phyloP scores from a whole-genome alignment of 768 basidiomycete species.

The Russula abietina region DNA sequence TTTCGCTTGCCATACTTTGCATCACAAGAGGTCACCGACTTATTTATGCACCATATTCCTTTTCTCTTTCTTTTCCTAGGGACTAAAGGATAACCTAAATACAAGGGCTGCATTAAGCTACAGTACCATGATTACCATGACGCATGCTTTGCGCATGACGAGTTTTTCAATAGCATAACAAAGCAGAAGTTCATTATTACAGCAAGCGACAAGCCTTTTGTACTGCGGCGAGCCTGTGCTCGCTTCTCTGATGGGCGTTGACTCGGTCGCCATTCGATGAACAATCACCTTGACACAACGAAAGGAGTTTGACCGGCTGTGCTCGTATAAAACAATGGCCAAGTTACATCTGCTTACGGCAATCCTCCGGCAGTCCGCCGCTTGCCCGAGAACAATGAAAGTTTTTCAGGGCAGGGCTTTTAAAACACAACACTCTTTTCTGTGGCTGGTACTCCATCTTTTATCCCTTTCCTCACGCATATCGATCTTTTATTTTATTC shows the following conservation, averaged over 20 bases:
- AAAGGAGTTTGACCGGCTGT: not conserved
- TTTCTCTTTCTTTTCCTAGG: not conserved
- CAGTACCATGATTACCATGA: not conserved
- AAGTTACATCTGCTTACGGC: conserved; percentile 3
- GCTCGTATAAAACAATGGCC: not conserved
- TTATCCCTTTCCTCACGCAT: not conserved
- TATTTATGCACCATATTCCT: not conserved
- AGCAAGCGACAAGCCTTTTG: not conserved
- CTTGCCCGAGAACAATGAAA: not conserved
- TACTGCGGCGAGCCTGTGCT: not conserved
- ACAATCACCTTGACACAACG: conserved; percentile 1
- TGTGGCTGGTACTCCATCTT: not conserved
- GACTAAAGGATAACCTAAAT: not conserved
- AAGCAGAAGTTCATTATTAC: not conserved
- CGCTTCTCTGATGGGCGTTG: not conserved
- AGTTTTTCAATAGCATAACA: too few relatives aligned
- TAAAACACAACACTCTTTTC: not conserved
- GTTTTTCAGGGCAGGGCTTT: not conserved
- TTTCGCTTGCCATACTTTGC: not conserved
- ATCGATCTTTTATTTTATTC: not conserved
- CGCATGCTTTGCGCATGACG: not conserved
- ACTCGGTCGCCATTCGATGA: not conserved
- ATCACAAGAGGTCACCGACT: not conserved
- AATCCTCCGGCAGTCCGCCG: not conserved
- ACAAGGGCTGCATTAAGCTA: conserved; percentile 6